Conservation (phyloP, 1,284 basidiomycete genomes). For the Austroboletus novae-zelandiae region DNA sequence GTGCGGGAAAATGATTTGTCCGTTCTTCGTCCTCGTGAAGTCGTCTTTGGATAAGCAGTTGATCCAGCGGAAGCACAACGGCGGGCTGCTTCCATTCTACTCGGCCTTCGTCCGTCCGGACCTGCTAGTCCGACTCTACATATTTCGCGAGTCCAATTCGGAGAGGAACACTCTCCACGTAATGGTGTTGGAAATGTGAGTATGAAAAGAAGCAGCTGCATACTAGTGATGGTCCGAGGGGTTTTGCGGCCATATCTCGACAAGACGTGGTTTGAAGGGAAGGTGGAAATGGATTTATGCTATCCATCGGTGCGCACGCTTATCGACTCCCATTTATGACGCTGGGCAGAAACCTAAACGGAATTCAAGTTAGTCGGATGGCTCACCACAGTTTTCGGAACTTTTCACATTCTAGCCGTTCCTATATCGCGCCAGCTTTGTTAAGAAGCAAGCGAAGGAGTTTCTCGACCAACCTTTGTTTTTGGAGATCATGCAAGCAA, state of each 20-base stretch:
- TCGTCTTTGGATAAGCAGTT: conserved; percentile 4
- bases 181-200: conserved; percentile 45
- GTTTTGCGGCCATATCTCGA: conserved; percentile 53
- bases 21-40: conserved; percentile 7
- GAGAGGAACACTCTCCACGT: conserved; percentile 15
- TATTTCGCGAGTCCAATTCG: conserved; percentile 5
- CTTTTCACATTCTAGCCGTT: conserved; percentile 48
- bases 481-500: no score
- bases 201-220: conserved; percentile 48
- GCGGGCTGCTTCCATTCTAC: conserved; percentile 1
- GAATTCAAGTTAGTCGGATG: neutral
- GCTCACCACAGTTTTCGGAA: conserved; percentile 36
- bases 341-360: neutral
- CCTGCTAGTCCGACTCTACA: conserved; percentile 13
- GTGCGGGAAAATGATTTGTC: no score
- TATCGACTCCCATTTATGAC: neutral
- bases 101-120: conserved; percentile 11
- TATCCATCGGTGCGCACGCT: neutral
- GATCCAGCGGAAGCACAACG: conserved; percentile 8
- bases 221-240: conserved; percentile 40
- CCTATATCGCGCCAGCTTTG: conserved; percentile 39
- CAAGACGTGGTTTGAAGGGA: conserved; percentile 46
- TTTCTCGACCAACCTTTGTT: no score
- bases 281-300: conserved; percentile 29
- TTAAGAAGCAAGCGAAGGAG: conserved; percentile 10